A percentile compares a stretch with the other conserved stretches of the same genome.
These are phyloP conservation scores for Beauveria sp. DNA, from an alignment of 2,329 filamentous ascomycete genomes.

Conservation along the genomic window DNA sequence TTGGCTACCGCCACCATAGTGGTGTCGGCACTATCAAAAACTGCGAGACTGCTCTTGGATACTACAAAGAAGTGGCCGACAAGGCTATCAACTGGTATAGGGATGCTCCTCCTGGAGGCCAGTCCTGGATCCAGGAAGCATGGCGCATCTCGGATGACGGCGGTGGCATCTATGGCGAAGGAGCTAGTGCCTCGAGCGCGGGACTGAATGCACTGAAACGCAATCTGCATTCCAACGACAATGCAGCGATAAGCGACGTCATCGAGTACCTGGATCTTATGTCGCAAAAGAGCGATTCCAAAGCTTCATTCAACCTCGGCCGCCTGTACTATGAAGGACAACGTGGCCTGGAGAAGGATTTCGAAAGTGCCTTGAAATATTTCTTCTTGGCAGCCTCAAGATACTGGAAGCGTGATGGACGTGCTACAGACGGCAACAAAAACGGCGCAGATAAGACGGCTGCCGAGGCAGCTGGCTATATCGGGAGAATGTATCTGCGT, in stretches of 20 bases:
- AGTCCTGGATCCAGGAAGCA: slow-evolving; percentile 66
- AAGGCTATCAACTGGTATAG: slow-evolving; percentile 85
- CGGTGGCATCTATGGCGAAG: slow-evolving; percentile 91
- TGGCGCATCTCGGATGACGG: slow-evolving; percentile 84
- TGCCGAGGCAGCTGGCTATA: slow-evolving; percentile 75
- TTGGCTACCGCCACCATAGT: slow-evolving; percentile 76
- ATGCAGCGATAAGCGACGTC: slow-evolving; percentile 85
- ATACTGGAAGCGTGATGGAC: slow-evolving; percentile 78
- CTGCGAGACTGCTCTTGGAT: slow-evolving; percentile 76
- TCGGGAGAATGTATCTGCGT: slow-evolving; percentile 83
- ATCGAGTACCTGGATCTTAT: slow-evolving; percentile 89
- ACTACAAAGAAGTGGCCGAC: slow-evolving; percentile 90
- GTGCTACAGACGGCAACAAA: slow-evolving; percentile 60
- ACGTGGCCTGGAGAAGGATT: slow-evolving; percentile 63
- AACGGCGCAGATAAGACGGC: slow-evolving; percentile 69
- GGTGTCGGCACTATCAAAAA: slow-evolving; percentile 81
- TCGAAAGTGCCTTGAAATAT: slow-evolving; percentile 67
- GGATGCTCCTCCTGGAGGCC: slow-evolving; percentile 83
- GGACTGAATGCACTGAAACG: slow-evolving; percentile 73
- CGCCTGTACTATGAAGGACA: slow-evolving; percentile 85
- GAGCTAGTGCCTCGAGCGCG: slow-evolving; percentile 82
- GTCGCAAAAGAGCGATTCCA: slow-evolving; percentile 82
- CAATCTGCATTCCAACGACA: slow-evolving; percentile 67
- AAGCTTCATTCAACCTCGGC: slow-evolving; percentile 78
- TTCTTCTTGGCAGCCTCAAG: slow-evolving; percentile 72